phyloP scores from a whole-genome alignment of 768 basidiomycete genomes.

The Pleurotus salmoneostramineus region DNA sequence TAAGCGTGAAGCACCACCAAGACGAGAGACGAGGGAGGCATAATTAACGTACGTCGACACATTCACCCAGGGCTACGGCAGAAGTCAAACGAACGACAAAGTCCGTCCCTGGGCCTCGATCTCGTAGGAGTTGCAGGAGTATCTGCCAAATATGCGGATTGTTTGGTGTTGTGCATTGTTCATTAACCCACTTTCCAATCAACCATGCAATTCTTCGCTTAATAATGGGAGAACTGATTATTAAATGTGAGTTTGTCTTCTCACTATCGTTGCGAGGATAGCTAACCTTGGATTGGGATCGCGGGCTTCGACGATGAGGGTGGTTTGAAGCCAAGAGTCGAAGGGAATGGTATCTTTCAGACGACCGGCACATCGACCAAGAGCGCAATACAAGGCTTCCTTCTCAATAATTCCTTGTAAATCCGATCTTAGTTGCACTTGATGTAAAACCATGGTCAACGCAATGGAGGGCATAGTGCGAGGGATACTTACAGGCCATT shows the following conservation, averaged over 20 bases:
- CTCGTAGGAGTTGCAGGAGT: conserved; percentile 70
- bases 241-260: conserved; percentile 7
- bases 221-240: conserved; percentile 76
- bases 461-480: too few relatives aligned
- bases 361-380: conserved; percentile 74
- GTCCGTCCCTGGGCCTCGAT: conserved; percentile 69
- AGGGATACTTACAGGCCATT: conserved; percentile 66
- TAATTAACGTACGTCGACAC: conserved; percentile 67
- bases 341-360: conserved; percentile 66
- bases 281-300: conserved; percentile 54
- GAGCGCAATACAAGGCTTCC: conserved; percentile 84
- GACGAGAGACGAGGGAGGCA: not conserved
- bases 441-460: too few relatives aligned
- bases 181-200: conserved; percentile 83
- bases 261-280: conserved; percentile 13
- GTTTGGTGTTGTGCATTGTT: conserved; percentile 55
- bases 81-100: conserved; percentile 85
- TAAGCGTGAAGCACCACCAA: not conserved
- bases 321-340: conserved; percentile 61
- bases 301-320: conserved; percentile 55
- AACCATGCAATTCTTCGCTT: conserved; percentile 96
- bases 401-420: conserved; percentile 67
- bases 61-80: conserved; percentile 73
- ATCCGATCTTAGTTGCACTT: conserved; percentile 46
- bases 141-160: conserved; percentile 76